A percentile compares a stretch with the other conserved stretches of the same genome.
Evolutionary conservation across 169 alveolate species (phyloP).

Genomic region (Plasmodium knowlesi): DNA sequence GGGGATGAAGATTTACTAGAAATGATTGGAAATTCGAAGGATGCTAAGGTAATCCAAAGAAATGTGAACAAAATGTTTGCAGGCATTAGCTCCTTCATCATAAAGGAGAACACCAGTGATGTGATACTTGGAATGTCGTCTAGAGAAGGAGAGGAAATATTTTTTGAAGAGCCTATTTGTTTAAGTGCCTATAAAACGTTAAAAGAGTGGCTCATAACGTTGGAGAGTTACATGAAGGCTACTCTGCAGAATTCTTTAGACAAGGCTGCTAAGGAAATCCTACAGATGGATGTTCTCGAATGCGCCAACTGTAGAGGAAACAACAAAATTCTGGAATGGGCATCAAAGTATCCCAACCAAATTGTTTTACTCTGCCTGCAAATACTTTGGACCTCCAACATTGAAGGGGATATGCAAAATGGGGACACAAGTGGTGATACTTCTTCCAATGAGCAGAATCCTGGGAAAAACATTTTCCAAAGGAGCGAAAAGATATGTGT

Average conservation of each 20-base stretch:
- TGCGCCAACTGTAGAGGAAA: conserved; percentile 37
- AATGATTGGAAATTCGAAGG: conserved; percentile 97
- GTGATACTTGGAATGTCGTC: conserved; percentile 89
- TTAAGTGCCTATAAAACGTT: conserved; percentile 89
- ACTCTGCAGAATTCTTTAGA: conserved; percentile 89
- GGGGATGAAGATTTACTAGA: conserved; percentile 99
- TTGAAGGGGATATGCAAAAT: conserved; percentile 82
- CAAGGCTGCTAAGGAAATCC: conserved; percentile 86
- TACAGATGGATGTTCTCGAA: conserved; percentile 77
- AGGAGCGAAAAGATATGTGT: conserved; percentile 82
- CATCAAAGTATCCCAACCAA: conserved; percentile 89
- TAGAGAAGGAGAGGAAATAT: conserved; percentile 91
- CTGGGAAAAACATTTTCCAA: conserved; percentile 58
- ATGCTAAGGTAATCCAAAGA: conserved; percentile 94
- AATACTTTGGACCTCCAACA: conserved; percentile 89
- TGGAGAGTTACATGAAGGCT: conserved; percentile 86
- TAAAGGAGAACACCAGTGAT: conserved; percentile 87
- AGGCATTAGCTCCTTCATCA: conserved; percentile 93
- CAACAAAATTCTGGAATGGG: conserved; percentile 78
- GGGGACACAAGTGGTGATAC: conserved; percentile 5
- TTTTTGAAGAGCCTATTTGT: conserved; percentile 84
- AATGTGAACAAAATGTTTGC: conserved; percentile 98
- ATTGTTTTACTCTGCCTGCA: conserved; percentile 88
- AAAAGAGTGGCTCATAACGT: conserved; percentile 91
- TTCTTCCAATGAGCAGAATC: conserved; percentile 22